Conservation (phyloP, 2,329 filamentous ascomycete genomes). For the Fusarium globosum region DNA sequence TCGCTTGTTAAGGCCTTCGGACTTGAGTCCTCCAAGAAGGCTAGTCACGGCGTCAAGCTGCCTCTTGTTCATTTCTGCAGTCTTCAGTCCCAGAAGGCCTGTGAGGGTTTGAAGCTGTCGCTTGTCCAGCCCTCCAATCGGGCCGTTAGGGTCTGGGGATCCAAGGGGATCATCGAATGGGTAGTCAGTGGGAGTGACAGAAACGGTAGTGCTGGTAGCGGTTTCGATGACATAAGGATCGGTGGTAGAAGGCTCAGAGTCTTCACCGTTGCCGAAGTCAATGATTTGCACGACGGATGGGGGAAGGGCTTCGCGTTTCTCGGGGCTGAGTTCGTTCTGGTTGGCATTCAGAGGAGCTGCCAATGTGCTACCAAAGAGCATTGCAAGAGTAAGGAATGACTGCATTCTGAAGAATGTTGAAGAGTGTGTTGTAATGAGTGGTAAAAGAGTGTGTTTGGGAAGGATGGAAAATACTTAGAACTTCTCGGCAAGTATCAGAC, state of each 20-base stretch:
- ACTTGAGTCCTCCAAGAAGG: neutral
- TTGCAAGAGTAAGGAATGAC: neutral
- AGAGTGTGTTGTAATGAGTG: neutral
- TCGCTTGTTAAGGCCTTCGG: neutral
- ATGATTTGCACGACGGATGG: neutral
- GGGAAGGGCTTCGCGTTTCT: neutral
- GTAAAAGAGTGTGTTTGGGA: neutral
- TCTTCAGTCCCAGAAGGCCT: neutral
- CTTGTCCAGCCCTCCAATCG: neutral
- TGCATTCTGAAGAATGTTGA: neutral
- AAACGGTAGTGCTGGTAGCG: neutral
- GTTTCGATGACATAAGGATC: neutral
- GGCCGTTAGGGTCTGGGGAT: neutral
- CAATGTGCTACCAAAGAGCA: neutral
- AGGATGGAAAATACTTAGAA: neutral
- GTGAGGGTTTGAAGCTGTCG: neutral
- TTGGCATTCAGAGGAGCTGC: neutral
- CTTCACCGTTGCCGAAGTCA: neutral
- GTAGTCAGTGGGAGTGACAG: neutral
- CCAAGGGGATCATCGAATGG: neutral
- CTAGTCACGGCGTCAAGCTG: neutral
- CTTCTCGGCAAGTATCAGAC: neutral
- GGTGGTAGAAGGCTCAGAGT: neutral
- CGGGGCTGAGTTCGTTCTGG: neutral
- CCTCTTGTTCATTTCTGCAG: neutral